Conservation (phyloP, 208 protist species). For the Leishmania amazonensis region DNA sequence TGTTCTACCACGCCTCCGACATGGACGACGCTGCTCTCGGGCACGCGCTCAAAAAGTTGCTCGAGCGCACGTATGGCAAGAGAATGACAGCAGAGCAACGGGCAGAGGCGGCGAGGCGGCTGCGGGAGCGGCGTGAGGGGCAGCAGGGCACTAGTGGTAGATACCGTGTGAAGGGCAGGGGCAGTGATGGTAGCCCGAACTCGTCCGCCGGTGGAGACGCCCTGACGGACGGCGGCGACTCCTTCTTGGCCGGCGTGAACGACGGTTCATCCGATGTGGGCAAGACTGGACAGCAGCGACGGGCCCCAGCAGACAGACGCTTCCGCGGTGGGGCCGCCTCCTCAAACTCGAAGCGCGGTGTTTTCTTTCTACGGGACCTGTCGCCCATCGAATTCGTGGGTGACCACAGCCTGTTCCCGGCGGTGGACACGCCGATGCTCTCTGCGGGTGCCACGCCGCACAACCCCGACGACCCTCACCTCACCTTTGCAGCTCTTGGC, state of each 20-base stretch:
- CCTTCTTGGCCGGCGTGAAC: neutral
- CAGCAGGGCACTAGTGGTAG: conserved; percentile 10
- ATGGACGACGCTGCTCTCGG: neutral
- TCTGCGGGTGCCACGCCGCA: neutral
- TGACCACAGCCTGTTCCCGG: neutral
- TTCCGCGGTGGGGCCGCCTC: no score
- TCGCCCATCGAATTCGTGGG: neutral
- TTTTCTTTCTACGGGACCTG: neutral
- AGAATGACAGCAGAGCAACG: conserved; percentile 34
- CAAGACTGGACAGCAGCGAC: neutral
- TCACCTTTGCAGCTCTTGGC: neutral
- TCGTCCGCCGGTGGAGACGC: no score
- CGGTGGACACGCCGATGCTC: neutral
- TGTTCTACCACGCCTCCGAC: neutral
- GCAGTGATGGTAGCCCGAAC: neutral
- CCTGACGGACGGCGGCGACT: neutral
- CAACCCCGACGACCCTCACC: neutral
- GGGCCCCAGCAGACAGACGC: neutral
- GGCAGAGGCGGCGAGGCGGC: conserved; percentile 28
- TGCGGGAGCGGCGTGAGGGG: conserved; percentile 30
- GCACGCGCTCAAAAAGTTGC: conserved; percentile 18
- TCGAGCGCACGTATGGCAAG: conserved; percentile 47
- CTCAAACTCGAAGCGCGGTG: neutral
- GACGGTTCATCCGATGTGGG: no score
- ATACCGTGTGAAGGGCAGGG: neutral